Evolutionary conservation across 2,329 filamentous ascomycete species (phyloP).

Genomic region (Talaromyces atroroseus): DNA sequence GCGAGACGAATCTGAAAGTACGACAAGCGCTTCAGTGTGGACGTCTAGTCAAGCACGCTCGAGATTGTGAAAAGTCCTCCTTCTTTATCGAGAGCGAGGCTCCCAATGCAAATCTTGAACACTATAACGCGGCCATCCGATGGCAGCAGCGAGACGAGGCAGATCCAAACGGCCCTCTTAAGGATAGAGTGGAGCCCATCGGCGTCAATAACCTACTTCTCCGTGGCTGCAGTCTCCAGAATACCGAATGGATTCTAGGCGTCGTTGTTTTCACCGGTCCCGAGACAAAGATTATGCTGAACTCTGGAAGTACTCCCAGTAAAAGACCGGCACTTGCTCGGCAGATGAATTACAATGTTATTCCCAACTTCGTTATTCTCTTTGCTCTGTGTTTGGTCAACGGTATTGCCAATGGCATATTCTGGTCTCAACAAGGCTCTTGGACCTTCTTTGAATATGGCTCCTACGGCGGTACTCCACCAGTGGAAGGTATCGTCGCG

Average conservation of each 20-base stretch:
- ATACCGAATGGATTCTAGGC: conserved; percentile 93
- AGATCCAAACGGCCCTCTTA: conserved; percentile 56
- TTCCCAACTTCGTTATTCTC: conserved; percentile 91
- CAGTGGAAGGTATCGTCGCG: conserved; percentile 85
- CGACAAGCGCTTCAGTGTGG: conserved; percentile 85
- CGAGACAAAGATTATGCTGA: conserved; percentile 99
- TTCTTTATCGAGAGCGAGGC: conserved; percentile 87
- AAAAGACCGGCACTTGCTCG: conserved; percentile 88
- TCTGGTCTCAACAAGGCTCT: conserved; percentile 72
- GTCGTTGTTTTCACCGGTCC: conserved; percentile 91
- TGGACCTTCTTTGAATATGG: conserved; percentile 79
- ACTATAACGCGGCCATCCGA: conserved; percentile 82
- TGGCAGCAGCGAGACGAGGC: conserved; percentile 72
- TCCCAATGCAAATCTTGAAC: conserved; percentile 89
- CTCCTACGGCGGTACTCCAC: conserved; percentile 67
- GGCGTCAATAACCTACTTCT: conserved; percentile 93
- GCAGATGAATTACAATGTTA: conserved; percentile 93
- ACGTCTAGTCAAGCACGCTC: conserved; percentile 74
- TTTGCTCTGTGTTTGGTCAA: conserved; percentile 83
- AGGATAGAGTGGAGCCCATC: conserved; percentile 85
- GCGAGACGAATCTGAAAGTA: conserved; percentile 95
- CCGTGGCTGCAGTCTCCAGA: conserved; percentile 86
- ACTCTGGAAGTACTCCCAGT: conserved; percentile 88
- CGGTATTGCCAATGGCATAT: conserved; percentile 76
- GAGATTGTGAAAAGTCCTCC: conserved; percentile 83